phyloP scores from a whole-genome alignment of 352 stramenopile genomes.

The Globisporangium perplexum region DNA sequence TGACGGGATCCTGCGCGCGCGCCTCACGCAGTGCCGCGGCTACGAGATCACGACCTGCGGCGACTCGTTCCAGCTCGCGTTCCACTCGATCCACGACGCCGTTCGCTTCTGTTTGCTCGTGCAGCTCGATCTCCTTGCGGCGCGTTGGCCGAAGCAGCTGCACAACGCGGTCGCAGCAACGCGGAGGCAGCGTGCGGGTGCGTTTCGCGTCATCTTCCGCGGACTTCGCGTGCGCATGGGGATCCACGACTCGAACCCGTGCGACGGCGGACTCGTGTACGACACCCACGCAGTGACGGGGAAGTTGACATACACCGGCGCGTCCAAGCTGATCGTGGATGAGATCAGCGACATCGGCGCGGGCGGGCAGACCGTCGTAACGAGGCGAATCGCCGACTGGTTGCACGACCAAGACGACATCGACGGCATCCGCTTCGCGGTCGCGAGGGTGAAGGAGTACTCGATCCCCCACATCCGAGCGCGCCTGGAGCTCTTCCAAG shows the following conservation, averaged over 20 bases:
- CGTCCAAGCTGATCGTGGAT: constrained; percentile 51
- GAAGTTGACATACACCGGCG: constrained; percentile 58
- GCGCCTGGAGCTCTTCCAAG: constrained; percentile 10
- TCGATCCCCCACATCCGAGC: constrained; percentile 31
- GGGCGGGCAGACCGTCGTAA: constrained; percentile 64
- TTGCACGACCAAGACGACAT: constrained; percentile 23
- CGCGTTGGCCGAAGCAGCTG: constrained; percentile 52
- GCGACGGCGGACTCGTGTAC: constrained; percentile 45
- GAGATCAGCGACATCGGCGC: constrained; percentile 61
- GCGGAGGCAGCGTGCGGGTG: constrained; percentile 36
- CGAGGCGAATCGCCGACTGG: constrained; percentile 47
- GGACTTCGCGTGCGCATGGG: constrained; percentile 74
- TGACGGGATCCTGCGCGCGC: constrained; percentile 50
- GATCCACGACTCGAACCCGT: constrained; percentile 50
- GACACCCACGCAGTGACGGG: constrained; percentile 61
- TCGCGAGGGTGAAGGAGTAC: not conserved
- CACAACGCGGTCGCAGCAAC: constrained; percentile 44
- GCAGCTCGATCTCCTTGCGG: constrained; percentile 44
- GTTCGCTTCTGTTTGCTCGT: constrained; percentile 66
- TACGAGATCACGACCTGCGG: constrained; percentile 78
- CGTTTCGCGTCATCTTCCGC: constrained; percentile 42
- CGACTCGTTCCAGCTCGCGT: constrained; percentile 71
- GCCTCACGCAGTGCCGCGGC: constrained; percentile 40
- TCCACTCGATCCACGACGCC: constrained; percentile 55
- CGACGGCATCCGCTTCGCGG: not conserved